Percentiles rank a stretch among this genome's conserved stretches.
phyloP scores from a whole-genome alignment of 345 rosid species.

The Toxicodendron radicans region DNA sequence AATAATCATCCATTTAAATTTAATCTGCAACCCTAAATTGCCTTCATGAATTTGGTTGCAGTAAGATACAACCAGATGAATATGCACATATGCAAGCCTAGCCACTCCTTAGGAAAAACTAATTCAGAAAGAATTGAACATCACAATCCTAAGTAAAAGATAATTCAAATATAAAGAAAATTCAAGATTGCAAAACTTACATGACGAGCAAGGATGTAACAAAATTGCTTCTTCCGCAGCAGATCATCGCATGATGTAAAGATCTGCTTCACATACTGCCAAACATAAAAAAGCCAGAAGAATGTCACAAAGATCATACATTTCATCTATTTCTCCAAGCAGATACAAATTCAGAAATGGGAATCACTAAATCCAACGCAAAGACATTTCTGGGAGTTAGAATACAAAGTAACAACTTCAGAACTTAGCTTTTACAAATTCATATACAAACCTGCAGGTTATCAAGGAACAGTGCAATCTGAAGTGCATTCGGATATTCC shows the following conservation, averaged over 20 bases:
- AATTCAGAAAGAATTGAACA: too few species aligned
- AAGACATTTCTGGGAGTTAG: background rate
- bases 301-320: background rate
- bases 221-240: constrained; percentile 76
- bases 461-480: constrained; percentile 79
- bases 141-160: too few species aligned
- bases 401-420: background rate
- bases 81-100: background rate
- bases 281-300: constrained; percentile 19
- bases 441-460: constrained; percentile 67
- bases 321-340: too few species aligned
- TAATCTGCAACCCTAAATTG: background rate
- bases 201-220: constrained; percentile 87
- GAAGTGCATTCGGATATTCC: constrained; percentile 77
- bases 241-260: constrained; percentile 73
- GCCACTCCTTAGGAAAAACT: background rate
- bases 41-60: background rate
- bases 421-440: background rate
- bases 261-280: constrained; percentile 78
- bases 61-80: background rate
- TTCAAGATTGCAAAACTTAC: constrained; percentile 44
- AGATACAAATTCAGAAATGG: background rate
- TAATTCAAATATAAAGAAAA: background rate
- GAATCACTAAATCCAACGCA: background rate
- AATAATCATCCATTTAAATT: background rate